A percentile compares a stretch with the other conserved stretches of the same genome.
These are phyloP conservation scores for Mortierella sp. DNA, from an alignment of 371 early-diverging fungal genomes.

Conservation along the genomic window DNA sequence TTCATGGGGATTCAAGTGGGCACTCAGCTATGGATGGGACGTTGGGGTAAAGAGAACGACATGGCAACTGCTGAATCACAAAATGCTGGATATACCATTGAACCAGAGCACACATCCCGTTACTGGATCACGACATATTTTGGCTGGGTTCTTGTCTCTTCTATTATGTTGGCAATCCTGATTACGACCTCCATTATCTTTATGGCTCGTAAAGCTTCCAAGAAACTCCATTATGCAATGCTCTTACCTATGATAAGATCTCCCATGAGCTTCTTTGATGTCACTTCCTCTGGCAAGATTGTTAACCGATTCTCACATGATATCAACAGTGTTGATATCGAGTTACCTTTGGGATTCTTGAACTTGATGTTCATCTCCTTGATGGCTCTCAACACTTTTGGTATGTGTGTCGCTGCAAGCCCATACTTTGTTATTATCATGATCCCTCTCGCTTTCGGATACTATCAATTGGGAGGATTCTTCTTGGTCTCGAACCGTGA, in stretches of 20 bases:
- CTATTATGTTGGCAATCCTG: slow-evolving; percentile 22
- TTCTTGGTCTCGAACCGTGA: slow-evolving; percentile 71
- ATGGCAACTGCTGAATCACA: neutral
- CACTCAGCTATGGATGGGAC: slow-evolving; percentile 24
- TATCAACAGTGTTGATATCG: slow-evolving; percentile 78
- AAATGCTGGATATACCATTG: neutral
- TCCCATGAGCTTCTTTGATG: slow-evolving; percentile 83
- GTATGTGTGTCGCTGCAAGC: slow-evolving; percentile 25
- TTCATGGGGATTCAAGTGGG: slow-evolving; percentile 17
- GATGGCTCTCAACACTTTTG: slow-evolving; percentile 21
- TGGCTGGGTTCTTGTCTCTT: slow-evolving; percentile 19
- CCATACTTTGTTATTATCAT: slow-evolving; percentile 31
- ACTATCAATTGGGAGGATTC: slow-evolving; percentile 58
- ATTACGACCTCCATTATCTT: slow-evolving; percentile 20
- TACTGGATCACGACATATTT: slow-evolving; percentile 39
- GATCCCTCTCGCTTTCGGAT: slow-evolving; percentile 27
- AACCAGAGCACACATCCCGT: neutral
- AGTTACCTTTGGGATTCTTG: slow-evolving; percentile 33
- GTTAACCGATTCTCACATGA: slow-evolving; percentile 86
- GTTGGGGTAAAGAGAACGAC: slow-evolving; percentile 34
- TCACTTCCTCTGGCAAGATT: slow-evolving; percentile 85
- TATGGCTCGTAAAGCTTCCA: slow-evolving; percentile 54
- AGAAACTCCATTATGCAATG: slow-evolving; percentile 58
- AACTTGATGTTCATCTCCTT: slow-evolving; percentile 33
- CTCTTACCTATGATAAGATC: slow-evolving; percentile 67